A percentile compares a stretch with the other conserved stretches of the same genome.
These are phyloP conservation scores for Cercophora newfieldiana DNA, from an alignment of 495 filamentous ascomycete genomes.

Conservation along the genomic window DNA sequence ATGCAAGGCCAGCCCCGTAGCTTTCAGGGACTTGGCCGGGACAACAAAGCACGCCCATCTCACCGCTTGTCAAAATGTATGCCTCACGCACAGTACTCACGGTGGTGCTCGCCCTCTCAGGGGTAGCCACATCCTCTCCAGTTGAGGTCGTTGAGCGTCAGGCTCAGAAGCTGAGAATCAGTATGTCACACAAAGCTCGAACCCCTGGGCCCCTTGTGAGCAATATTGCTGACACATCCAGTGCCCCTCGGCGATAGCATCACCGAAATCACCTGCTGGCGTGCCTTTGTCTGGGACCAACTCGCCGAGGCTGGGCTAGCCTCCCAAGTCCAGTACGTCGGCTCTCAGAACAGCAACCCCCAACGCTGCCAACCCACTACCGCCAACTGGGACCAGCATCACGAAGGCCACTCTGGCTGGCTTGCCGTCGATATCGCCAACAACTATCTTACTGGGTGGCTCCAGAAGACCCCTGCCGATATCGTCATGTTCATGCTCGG, in stretches of 20 bases:
- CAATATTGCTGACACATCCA: conserved; percentile 15
- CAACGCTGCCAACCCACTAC: conserved; percentile 34
- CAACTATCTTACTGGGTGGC: conserved; percentile 42
- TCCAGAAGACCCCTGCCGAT: conserved; percentile 39
- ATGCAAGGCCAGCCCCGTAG: background rate
- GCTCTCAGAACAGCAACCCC: conserved; percentile 41
- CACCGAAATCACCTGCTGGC: conserved; percentile 47
- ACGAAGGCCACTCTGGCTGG: conserved; percentile 48
- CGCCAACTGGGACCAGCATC: conserved; percentile 36
- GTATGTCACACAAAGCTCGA: conserved; percentile 1
- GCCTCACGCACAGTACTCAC: conserved; percentile 15
- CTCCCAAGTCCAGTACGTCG: conserved; percentile 41
- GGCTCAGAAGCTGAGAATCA: conserved; percentile 23
- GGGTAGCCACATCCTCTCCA: conserved; percentile 17
- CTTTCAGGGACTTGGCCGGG: background rate
- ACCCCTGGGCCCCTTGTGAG: background rate
- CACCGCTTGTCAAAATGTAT: no score
- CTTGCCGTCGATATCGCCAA: conserved; percentile 48
- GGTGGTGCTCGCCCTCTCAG: conserved; percentile 13
- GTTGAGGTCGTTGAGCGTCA: conserved; percentile 26
- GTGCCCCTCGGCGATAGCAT: conserved; percentile 46
- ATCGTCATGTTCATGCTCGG: conserved; percentile 48
- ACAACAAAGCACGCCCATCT: conserved; percentile 15
- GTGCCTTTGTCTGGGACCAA: conserved; percentile 40
- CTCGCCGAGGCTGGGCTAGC: conserved; percentile 31